Percentiles rank a stretch among this genome's conserved stretches.
phyloP scores from a whole-genome alignment of 202 grass and related monocot genomes.

The Schoenoplectus tabernaemontani region DNA sequence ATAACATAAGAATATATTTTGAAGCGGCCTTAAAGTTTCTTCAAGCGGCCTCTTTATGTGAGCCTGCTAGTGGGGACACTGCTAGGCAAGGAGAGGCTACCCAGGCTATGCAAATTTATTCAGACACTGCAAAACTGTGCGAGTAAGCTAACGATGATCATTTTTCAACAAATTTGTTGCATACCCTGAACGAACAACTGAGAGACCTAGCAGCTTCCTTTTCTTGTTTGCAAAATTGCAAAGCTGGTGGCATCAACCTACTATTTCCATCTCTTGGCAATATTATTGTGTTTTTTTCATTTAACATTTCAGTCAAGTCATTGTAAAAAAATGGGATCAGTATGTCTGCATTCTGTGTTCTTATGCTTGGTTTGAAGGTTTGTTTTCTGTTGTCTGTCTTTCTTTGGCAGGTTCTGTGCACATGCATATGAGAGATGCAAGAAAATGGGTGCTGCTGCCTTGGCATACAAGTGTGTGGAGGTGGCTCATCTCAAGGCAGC shows the following conservation, averaged over 20 bases:
- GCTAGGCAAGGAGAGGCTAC: conserved; percentile 64
- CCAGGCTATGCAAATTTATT: conserved; percentile 78
- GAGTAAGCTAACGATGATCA: conserved; percentile 56
- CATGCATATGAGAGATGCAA: conserved; percentile 82
- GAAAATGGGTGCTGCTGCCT: conserved; percentile 79
- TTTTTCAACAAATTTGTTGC: conserved; percentile 20
- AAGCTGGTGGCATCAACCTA: background rate
- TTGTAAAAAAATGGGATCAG: background rate
- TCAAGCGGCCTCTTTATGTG: conserved; percentile 71
- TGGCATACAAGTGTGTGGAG: conserved; percentile 97
- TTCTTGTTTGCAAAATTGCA: background rate
- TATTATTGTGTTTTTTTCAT: background rate
- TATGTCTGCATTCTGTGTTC: background rate
- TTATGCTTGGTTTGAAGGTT: background rate
- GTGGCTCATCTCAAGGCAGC: conserved; percentile 91
- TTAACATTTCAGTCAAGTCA: background rate
- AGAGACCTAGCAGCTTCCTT: conserved; percentile 11
- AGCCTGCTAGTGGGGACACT: conserved; percentile 63
- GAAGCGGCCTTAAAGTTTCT: conserved; percentile 96
- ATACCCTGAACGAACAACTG: background rate
- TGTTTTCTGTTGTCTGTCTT: background rate
- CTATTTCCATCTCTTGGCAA: background rate
- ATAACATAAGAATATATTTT: conserved; percentile 85
- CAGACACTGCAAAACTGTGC: conserved; percentile 95
- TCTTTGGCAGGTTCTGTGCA: conserved; percentile 70